A percentile compares a stretch with the other conserved stretches of the same genome.
These are phyloP conservation scores for Postia placenta DNA, from an alignment of 768 basidiomycete genomes.

Conservation along the genomic window DNA sequence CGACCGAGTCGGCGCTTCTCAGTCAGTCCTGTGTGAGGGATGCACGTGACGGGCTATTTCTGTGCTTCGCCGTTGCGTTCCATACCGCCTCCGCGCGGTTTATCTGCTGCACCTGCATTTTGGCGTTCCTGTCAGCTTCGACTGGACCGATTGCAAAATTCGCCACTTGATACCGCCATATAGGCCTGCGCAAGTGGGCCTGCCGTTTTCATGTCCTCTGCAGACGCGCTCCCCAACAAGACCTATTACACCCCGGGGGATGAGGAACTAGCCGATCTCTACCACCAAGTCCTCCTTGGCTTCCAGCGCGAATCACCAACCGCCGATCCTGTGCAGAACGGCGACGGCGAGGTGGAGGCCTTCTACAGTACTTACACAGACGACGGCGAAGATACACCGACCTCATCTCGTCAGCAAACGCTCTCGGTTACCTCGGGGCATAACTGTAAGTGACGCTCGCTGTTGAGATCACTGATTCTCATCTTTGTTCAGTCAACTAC, in stretches of 20 bases:
- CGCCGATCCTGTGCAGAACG: constrained; percentile 13
- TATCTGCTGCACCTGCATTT: not conserved
- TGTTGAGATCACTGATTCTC: constrained; percentile 4
- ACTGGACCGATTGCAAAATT: too few species aligned
- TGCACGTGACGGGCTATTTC: not conserved
- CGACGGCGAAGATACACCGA: constrained; percentile 20
- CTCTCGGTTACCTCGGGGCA: constrained; percentile 6
- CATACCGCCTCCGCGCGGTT: not conserved
- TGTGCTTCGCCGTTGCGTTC: not conserved
- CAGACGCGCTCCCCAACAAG: constrained; percentile 28
- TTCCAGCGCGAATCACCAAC: constrained; percentile 47
- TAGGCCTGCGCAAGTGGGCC: not conserved
- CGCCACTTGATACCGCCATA: not conserved
- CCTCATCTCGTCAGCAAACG: constrained; percentile 5
- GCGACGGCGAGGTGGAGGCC: constrained; percentile 19
- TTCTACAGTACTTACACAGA: constrained; percentile 18
- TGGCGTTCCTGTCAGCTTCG: too few species aligned
- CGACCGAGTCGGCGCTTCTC: too few species aligned
- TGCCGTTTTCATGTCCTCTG: constrained; percentile 28
- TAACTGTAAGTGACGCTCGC: not conserved
- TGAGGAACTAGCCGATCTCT: constrained; percentile 66
- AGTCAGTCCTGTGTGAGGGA: too few species aligned
- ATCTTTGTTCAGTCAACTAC: constrained; percentile 6
- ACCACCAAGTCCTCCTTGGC: constrained; percentile 68
- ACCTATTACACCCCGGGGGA: constrained; percentile 51